Evolutionary conservation across 495 filamentous ascomycete genomes (phyloP), one percentile per base, ranked within the genome.

Genomic region (Penicillium canescens): DNA sequence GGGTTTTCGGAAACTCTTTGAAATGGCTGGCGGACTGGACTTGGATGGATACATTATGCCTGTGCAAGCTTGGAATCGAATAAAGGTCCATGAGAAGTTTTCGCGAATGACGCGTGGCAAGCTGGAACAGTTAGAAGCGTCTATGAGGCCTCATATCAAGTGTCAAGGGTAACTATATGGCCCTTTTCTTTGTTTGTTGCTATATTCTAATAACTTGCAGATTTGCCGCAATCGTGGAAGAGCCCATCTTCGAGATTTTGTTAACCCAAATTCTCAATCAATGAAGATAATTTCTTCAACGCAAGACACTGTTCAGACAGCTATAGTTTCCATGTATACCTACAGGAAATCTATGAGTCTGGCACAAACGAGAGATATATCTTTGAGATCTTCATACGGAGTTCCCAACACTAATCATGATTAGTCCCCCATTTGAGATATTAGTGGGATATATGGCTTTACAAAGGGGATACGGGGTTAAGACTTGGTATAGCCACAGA

Each of bases 21-120:
- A 62, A 34, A 45, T 62, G 2, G 51, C 60, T n/a, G 40, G 48
- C 2, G 44, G 8, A 8, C 46, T 62, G 13, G 56, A 42, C 1
- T 21, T 60, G 13, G 39, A 60, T 18, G 60, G 60, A 3, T 52
- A 55, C 4, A 56, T 62, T 13, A 62, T 56, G 0, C 60, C 60
- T 5, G 56, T 62, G 9, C 60, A 62, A 26, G 54, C 52, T 14
- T 62, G 60, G 60, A 60, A 60, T 46, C 35, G 52, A 4, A 56
- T 62, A 4, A 50, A 35, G 12, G 13, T 34, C 14, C 55, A 48
- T 20, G 16, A 31, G 5, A 42, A 42, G 5, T 23, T 58, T 16
- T 1, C 9, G 1, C 24, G 41, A 11, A 21, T 61, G 4, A 39
- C 45, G 21, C 37, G 36, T n/a, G 36, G 21, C 3, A 46, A 28